Evolutionary conservation across 768 basidiomycete genomes (phyloP).

Genomic region (Russula earlei): DNA sequence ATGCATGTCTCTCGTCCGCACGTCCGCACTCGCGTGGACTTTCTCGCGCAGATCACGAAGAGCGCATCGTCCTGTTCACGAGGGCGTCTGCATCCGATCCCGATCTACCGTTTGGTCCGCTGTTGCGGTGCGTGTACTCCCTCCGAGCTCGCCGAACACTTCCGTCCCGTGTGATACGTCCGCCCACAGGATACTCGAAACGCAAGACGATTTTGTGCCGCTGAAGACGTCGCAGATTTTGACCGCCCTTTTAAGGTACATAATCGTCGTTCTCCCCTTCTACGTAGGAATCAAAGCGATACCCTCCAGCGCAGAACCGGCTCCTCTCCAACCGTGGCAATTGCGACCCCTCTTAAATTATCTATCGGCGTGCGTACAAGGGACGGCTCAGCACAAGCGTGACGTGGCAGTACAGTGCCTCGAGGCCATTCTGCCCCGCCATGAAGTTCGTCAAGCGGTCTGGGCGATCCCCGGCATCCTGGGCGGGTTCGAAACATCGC

Average conservation of each 20-base stretch:
- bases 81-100: conserved; percentile 53
- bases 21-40: not conserved
- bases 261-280: conserved; percentile 27
- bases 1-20: conserved; percentile 20
- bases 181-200: conserved; percentile 55
- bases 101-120: conserved; percentile 70
- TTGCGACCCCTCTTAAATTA: conserved; percentile 30
- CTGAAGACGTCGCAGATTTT: conserved; percentile 83
- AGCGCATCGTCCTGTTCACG: conserved; percentile 71
- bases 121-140: conserved; percentile 49
- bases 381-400: conserved; percentile 53
- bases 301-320: conserved; percentile 24
- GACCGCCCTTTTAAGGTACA: conserved; percentile 80
- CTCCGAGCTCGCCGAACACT: not conserved
- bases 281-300: not conserved
- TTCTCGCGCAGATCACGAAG: conserved; percentile 61
- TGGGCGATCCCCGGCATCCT: conserved; percentile 69
- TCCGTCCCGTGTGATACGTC: conserved; percentile 12
- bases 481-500: conserved; percentile 41
- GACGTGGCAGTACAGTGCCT: conserved; percentile 91
- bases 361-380: conserved; percentile 24
- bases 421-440: conserved; percentile 74
- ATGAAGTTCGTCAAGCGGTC: conserved; percentile 67
- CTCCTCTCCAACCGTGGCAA: conserved; percentile 22
- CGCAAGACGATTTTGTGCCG: conserved; percentile 92